Base-by-base conservation (phyloP, 2,329 filamentous ascomycete genomes). In the Fusarium multiceps region DNA sequence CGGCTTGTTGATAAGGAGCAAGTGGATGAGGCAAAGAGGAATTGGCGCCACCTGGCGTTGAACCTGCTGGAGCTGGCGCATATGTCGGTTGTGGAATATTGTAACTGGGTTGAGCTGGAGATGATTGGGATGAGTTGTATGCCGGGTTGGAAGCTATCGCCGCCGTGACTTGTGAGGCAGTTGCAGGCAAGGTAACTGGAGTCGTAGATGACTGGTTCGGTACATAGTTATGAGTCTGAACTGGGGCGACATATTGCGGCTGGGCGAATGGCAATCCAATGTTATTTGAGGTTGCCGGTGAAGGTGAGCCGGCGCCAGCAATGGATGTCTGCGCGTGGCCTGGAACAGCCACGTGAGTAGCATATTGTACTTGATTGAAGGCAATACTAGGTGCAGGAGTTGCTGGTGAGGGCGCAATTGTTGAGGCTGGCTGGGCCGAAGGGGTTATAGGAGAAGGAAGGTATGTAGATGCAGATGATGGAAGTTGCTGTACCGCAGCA, bases 31-130 rank as follows among this genome's bases (percentile, higher is more conserved):
- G 16, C 28, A 49, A 21, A 16, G 43, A 45, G 42, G 58, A 47
- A 20, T 53, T 57, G 7, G 30, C 14, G 25, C 34, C 21, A 37
- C 41, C 62, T 50, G 14, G 41, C 20, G 43, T 50, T 51, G 27
- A 48, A 34, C 41, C 61, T 59, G 56, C 30, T 59, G 59, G 34
- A 25, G 60, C 40, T 37, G 59, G 41, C 6, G 66, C 63, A 51
- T 73, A 74, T 8, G 55, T 73, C 21, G 73, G 71, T 32, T 75
- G 73, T 18, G 71, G 66, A 13, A 65, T 46, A 40, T 56, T 54
- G 50, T 74, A 75, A 23, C 60, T 63, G 23, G 67, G 42, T 41
- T 69, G 64, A 14, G 28, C 57, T 20, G 46, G 63, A 40, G 47
- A 48, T 11, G 53, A 41, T 28, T 73, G 71, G 12, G 49, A 34